Conservation (phyloP, 768 basidiomycete species). For the Coprinellus aureogranulatus region DNA sequence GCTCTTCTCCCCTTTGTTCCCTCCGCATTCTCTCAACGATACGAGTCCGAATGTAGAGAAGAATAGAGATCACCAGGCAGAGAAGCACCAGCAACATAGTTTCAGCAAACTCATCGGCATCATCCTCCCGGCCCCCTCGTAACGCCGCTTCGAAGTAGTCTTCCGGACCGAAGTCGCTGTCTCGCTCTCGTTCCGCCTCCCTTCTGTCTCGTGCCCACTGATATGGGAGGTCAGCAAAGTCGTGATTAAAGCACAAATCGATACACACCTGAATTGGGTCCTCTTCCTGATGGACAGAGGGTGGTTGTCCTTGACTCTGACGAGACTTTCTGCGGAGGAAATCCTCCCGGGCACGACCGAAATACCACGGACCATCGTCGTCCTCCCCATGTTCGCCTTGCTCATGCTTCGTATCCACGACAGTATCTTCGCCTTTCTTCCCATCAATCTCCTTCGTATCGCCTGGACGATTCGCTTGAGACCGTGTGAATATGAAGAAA, state of each 20-base stretch:
- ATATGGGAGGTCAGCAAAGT: conserved; percentile 1
- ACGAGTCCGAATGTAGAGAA: conserved; percentile 78
- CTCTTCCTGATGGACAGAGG: conserved; percentile 41
- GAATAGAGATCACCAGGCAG: conserved; percentile 67
- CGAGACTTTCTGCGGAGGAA: conserved; percentile 56
- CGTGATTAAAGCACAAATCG: background rate
- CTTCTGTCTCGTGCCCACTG: conserved; percentile 79
- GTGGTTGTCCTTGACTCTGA: conserved; percentile 21
- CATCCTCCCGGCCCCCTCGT: conserved; percentile 59
- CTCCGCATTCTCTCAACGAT: conserved; percentile 71
- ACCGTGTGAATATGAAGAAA: conserved; percentile 4
- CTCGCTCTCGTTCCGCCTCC: conserved; percentile 68
- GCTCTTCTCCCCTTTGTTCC: conserved; percentile 53
- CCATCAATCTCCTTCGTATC: conserved; percentile 42
- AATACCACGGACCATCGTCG: conserved; percentile 75
- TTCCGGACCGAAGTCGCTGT: conserved; percentile 75
- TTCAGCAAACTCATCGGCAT: conserved; percentile 70
- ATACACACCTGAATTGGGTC: conserved; percentile 66
- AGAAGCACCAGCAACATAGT: conserved; percentile 75
- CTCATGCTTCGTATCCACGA: conserved; percentile 27
- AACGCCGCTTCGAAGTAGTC: conserved; percentile 75
- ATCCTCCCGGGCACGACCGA: conserved; percentile 80
- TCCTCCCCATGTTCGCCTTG: conserved; percentile 41
- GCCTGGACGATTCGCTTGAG: conserved; percentile 17
- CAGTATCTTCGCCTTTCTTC: conserved; percentile 25